These are phyloP conservation scores for Aspergillus neoniger DNA, from an alignment of 2,329 filamentous ascomycete genomes.

Conservation along the genomic window DNA sequence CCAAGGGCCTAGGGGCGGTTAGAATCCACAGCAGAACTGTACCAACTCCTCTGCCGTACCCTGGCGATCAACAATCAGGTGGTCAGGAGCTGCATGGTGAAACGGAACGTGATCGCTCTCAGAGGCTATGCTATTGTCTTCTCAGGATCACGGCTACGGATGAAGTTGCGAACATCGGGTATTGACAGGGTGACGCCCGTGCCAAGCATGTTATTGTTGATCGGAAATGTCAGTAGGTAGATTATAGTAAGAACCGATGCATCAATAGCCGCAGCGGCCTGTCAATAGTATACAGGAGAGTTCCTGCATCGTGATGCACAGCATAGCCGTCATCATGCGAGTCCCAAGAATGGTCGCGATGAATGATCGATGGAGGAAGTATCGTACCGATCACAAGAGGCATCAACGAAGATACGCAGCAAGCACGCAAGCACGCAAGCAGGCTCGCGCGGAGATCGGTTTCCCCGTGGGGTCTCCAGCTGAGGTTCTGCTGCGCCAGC, in stretches of 20 bases:
- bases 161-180: constrained; percentile 1
- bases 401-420: neutral
- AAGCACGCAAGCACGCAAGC: neutral
- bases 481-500: neutral
- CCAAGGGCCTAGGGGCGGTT: neutral
- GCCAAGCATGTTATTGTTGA: neutral
- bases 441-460: constrained; percentile 1
- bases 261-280: constrained; percentile 2
- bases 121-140: neutral
- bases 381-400: neutral
- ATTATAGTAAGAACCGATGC: neutral
- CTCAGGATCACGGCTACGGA: neutral
- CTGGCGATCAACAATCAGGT: constrained; percentile 8
- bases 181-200: neutral
- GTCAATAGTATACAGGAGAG: neutral
- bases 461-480: constrained; percentile 9
- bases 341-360: neutral
- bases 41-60: neutral
- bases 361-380: neutral
- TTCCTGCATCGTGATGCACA: constrained; percentile 9
- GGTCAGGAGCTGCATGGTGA: neutral
- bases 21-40: neutral
- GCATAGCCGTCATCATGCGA: constrained; percentile 4
- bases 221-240: neutral
- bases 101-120: neutral